Percentiles rank a stretch among this genome's conserved stretches.
These are phyloP conservation scores for Leishmania guyanensis DNA, from an alignment of 208 protist species.

Conservation along the genomic window DNA sequence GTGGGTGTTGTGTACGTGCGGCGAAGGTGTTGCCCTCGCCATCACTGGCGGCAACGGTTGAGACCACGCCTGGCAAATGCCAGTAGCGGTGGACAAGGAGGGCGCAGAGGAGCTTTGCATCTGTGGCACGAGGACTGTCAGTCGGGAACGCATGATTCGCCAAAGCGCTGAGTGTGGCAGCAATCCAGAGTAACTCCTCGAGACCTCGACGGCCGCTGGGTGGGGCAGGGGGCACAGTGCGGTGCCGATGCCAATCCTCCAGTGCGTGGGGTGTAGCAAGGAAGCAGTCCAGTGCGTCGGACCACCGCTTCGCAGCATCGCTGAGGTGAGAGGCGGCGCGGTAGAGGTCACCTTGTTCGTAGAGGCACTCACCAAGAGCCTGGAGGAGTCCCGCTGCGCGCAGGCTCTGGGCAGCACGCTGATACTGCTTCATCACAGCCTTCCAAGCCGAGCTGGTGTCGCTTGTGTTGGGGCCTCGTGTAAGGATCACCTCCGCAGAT, in stretches of 20 bases:
- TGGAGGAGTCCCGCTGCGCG: constrained; percentile 58
- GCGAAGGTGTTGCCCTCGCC: constrained; percentile 12
- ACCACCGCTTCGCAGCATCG: constrained; percentile 68
- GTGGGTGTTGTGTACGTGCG: constrained; percentile 22
- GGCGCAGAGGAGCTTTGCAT: constrained; percentile 57
- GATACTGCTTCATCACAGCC: constrained; percentile 45
- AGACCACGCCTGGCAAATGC: constrained; percentile 24
- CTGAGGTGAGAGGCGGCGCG: constrained; percentile 35
- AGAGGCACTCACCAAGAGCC: constrained; percentile 69
- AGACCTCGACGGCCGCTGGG: constrained; percentile 14
- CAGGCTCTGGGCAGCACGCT: constrained; percentile 44
- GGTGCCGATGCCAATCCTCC: constrained; percentile 46
- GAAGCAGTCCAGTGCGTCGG: constrained; percentile 69
- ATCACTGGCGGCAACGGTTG: not conserved
- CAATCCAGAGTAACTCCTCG: constrained; percentile 24
- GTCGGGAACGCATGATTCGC: constrained; percentile 67
- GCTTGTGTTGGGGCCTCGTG: not conserved
- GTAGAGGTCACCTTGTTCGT: constrained; percentile 66
- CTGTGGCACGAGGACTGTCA: constrained; percentile 50
- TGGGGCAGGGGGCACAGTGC: constrained; percentile 15
- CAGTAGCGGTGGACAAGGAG: constrained; percentile 46
- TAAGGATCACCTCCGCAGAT: not conserved
- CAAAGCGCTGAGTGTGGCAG: constrained; percentile 53
- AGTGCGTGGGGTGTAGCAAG: constrained; percentile 59
- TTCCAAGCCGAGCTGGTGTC: constrained; percentile 25